Percentiles rank a stretch among this genome's conserved stretches.
Conservation (phyloP, 23 red algal species). For the Gracilaria caudata region DNA sequence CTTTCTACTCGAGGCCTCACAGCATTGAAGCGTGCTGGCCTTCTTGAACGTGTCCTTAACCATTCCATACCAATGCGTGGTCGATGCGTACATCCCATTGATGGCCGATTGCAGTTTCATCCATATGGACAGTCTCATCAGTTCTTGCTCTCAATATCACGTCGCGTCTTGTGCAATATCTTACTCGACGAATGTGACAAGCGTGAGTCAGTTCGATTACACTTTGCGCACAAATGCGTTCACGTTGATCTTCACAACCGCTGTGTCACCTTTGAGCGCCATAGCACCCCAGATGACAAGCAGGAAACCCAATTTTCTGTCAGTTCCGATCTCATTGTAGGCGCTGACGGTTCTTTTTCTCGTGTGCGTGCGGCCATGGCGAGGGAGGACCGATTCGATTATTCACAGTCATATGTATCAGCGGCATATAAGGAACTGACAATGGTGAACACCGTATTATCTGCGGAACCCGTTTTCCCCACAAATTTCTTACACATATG, state of each 20-base stretch:
- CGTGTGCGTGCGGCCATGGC: slow-evolving; percentile 82
- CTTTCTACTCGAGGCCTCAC: slow-evolving; percentile 93
- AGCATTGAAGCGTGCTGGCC: slow-evolving; percentile 68
- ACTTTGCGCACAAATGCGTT: slow-evolving; percentile 64
- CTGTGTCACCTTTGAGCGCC: slow-evolving; percentile 32
- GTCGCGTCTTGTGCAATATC: slow-evolving; percentile 55
- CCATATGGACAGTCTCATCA: slow-evolving; percentile 86
- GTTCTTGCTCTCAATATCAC: slow-evolving; percentile 82
- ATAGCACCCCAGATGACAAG: background rate
- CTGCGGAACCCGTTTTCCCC: slow-evolving; percentile 22
- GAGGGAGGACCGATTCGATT: slow-evolving; percentile 76
- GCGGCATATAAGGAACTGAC: slow-evolving; percentile 95
- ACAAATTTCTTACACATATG: slow-evolving; percentile 91
- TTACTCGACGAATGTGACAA: slow-evolving; percentile 75
- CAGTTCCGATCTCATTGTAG: slow-evolving; percentile 71
- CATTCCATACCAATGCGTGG: slow-evolving; percentile 88
- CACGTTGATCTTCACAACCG: slow-evolving; percentile 35
- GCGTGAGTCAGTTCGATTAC: slow-evolving; percentile 10
- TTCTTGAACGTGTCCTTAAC: slow-evolving; percentile 32
- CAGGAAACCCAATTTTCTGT: slow-evolving; percentile 1
- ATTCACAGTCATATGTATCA: slow-evolving; percentile 80
- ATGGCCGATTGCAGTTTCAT: slow-evolving; percentile 44
- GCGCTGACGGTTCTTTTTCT: slow-evolving; percentile 95
- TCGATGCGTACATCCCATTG: slow-evolving; percentile 72
- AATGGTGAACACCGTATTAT: slow-evolving; percentile 35